Conservation (phyloP, 331 rosid species). For the Quercus lobata region DNA sequence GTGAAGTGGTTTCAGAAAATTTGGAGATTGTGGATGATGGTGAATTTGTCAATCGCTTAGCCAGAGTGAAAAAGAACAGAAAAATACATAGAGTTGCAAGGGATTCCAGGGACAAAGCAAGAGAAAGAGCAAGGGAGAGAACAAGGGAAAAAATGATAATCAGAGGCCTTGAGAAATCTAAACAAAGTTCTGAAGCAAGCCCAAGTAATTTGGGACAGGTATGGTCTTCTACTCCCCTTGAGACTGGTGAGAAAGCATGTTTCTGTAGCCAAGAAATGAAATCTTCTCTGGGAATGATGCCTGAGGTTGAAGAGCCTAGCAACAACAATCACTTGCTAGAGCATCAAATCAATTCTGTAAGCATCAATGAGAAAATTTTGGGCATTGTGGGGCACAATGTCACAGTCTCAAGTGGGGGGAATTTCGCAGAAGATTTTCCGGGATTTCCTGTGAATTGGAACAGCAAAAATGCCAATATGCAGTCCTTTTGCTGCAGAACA, state of each 20-base stretch:
- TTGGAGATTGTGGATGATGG: not conserved
- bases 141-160: constrained; percentile 33
- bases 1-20: not conserved
- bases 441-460: constrained; percentile 30
- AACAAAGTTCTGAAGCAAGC: constrained; percentile 3
- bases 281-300: not conserved
- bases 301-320: not conserved
- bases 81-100: constrained; percentile 15
- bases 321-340: not conserved
- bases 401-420: constrained; percentile 5
- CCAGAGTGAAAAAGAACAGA: not conserved
- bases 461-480: not conserved
- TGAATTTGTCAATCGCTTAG: not conserved
- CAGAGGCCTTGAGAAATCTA: not conserved
- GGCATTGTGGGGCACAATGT: not conserved
- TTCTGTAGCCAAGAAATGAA: not conserved
- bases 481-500: not conserved
- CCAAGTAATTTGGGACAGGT: constrained; percentile 12
- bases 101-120: constrained; percentile 45
- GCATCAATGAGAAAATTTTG: not conserved
- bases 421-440: constrained; percentile 19
- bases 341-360: not conserved
- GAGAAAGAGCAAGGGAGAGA: constrained; percentile 54
- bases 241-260: not conserved
- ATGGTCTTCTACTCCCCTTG: not conserved